Percentiles rank a stretch among this genome's conserved stretches.
Evolutionary conservation across 1,284 basidiomycete species (phyloP).

Genomic region (Tremellales sp.): DNA sequence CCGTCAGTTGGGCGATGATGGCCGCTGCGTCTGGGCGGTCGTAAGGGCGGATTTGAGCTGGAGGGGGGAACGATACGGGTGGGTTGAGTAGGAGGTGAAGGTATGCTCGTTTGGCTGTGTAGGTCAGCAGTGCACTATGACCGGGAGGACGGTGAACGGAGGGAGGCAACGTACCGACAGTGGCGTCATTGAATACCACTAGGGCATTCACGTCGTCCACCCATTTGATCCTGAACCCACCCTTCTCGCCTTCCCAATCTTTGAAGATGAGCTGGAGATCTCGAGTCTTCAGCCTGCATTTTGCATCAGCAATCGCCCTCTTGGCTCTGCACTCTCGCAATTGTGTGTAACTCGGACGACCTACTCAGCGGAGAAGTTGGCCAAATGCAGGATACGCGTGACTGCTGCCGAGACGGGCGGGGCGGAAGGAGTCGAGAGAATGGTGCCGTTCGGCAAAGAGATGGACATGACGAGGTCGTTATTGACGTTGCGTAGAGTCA

Average conservation of each 20-base stretch:
- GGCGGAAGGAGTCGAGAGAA: conserved; percentile 36
- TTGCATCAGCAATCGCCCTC: conserved; percentile 1
- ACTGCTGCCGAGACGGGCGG: conserved; percentile 76
- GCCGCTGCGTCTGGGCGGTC: conserved; percentile 86
- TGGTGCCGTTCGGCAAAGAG: conserved; percentile 46
- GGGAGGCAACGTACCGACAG: conserved; percentile 47
- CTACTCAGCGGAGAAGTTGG: conserved; percentile 79
- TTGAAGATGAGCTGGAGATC: conserved; percentile 89
- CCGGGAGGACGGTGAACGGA: conserved; percentile 31
- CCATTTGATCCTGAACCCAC: conserved; percentile 99
- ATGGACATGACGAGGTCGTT: conserved; percentile 36
- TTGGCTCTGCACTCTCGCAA: background rate
- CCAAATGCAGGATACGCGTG: conserved; percentile 87
- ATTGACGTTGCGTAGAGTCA: background rate
- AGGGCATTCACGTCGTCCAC: conserved; percentile 91
- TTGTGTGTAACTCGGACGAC: conserved; percentile 6
- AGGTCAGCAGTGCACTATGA: conserved; percentile 1
- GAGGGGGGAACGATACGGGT: conserved; percentile 63
- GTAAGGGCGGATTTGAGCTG: conserved; percentile 76
- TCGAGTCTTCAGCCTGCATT: conserved; percentile 82
- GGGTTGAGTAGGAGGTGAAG: conserved; percentile 78
- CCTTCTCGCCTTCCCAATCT: conserved; percentile 79
- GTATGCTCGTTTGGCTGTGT: conserved; percentile 87
- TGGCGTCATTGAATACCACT: conserved; percentile 76
- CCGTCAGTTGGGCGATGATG: conserved; percentile 83